Evolutionary conservation across 2,329 filamentous ascomycete species (phyloP).

Genomic region (Mariannaea elegans): DNA sequence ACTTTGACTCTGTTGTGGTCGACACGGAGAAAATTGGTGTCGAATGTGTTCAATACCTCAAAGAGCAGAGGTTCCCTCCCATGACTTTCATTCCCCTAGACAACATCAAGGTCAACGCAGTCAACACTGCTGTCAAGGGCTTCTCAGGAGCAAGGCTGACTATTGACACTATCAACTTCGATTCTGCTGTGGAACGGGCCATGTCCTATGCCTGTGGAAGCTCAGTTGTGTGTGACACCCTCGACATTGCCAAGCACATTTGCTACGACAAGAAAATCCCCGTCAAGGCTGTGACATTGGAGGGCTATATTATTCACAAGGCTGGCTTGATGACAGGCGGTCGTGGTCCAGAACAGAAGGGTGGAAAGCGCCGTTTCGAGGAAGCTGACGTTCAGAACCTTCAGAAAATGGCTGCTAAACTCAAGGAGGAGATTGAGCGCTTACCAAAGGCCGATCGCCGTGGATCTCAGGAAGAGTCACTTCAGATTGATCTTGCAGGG

Average conservation of each 20-base stretch:
- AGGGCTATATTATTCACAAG: constrained; percentile 97
- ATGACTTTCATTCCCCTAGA: constrained; percentile 97
- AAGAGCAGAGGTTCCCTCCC: constrained; percentile 85
- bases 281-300: constrained; percentile 92
- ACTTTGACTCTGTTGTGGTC: constrained; percentile 94
- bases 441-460: constrained; percentile 82
- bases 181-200: constrained; percentile 85
- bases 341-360: constrained; percentile 78
- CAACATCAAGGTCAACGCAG: constrained; percentile 93
- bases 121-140: constrained; percentile 90
- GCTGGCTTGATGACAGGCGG: constrained; percentile 97
- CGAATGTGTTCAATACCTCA: constrained; percentile 93
- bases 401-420: constrained; percentile 77
- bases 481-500: constrained; percentile 81
- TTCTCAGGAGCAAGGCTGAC: constrained; percentile 87
- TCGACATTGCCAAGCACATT: constrained; percentile 87
- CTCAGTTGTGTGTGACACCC: constrained; percentile 90
- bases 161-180: constrained; percentile 96
- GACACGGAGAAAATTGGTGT: constrained; percentile 94
- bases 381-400: constrained; percentile 89
- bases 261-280: constrained; percentile 86
- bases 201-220: constrained; percentile 96
- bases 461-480: constrained; percentile 78
- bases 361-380: constrained; percentile 83
- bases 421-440: constrained; percentile 79